Percentiles rank a stretch among this genome's conserved stretches.
These are phyloP conservation scores for Cadophora sp. DNA, from an alignment of 2,329 filamentous ascomycete genomes.

Conservation along the genomic window DNA sequence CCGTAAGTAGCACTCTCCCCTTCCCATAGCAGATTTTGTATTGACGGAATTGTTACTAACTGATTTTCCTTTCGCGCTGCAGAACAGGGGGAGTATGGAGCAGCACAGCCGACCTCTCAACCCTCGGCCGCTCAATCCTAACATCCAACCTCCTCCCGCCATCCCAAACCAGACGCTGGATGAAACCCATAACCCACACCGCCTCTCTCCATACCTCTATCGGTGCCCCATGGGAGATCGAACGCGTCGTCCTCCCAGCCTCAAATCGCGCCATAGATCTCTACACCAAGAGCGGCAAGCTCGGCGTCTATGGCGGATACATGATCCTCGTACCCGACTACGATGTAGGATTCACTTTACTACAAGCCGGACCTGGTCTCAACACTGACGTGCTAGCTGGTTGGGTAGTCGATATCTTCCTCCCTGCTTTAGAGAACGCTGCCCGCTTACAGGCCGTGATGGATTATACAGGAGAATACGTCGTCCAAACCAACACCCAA, in stretches of 20 bases:
- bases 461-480: constrained; percentile 7
- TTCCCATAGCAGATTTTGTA: too few relatives aligned
- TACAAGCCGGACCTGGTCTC: neutral
- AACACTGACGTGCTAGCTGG: constrained; percentile 6
- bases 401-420: neutral
- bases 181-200: constrained; percentile 38
- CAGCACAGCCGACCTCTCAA: constrained; percentile 32
- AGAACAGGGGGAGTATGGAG: constrained; percentile 14
- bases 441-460: constrained; percentile 5
- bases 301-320: constrained; percentile 12
- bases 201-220: constrained; percentile 33
- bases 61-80: neutral
- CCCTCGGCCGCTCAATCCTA: constrained; percentile 37
- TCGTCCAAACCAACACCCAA: neutral
- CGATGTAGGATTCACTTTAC: constrained; percentile 20
- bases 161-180: constrained; percentile 38
- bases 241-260: constrained; percentile 25
- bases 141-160: constrained; percentile 33
- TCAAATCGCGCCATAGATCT: constrained; percentile 16
- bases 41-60: too few relatives aligned
- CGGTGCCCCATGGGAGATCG: constrained; percentile 42
- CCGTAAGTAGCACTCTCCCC: too few relatives aligned
- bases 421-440: constrained; percentile 16
- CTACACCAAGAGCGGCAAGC: constrained; percentile 24
- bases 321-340: constrained; percentile 18